phyloP scores from a whole-genome alignment of 495 filamentous ascomycete genomes.

The Patellaria atrata region DNA sequence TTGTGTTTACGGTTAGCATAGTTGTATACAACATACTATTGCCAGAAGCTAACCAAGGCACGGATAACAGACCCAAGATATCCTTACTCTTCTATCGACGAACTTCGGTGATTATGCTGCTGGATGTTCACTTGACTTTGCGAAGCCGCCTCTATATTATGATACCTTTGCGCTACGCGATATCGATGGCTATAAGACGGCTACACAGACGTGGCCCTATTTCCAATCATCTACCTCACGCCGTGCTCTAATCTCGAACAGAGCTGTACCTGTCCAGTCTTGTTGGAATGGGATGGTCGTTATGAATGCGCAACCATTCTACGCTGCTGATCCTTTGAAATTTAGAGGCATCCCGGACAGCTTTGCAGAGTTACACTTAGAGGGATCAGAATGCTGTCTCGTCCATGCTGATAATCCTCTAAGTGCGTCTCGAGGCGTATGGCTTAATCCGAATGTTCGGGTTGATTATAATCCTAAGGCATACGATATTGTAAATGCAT shows the following conservation, averaged over 20 bases:
- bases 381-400: constrained; percentile 72
- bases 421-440: constrained; percentile 44
- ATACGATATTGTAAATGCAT: constrained; percentile 41
- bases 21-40: neutral
- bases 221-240: constrained; percentile 50
- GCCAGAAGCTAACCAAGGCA: neutral
- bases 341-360: constrained; percentile 62
- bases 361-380: constrained; percentile 53
- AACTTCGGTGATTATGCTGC: constrained; percentile 61
- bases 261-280: constrained; percentile 52
- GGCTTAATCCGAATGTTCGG: constrained; percentile 62
- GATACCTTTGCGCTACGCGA: constrained; percentile 81
- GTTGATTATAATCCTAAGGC: constrained; percentile 52
- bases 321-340: constrained; percentile 27
- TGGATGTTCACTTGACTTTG: constrained; percentile 69
- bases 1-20: constrained; percentile 62
- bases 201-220: constrained; percentile 62
- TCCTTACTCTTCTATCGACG: constrained; percentile 58
- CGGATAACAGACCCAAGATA: constrained; percentile 40
- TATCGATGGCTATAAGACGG: constrained; percentile 41
- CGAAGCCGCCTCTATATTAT: constrained; percentile 53
- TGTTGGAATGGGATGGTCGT: constrained; percentile 39
- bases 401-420: constrained; percentile 62
- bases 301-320: constrained; percentile 5
- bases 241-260: constrained; percentile 37